phyloP scores from a whole-genome alignment of 2,329 filamentous ascomycete genomes.

The Botryotinia globosa region DNA sequence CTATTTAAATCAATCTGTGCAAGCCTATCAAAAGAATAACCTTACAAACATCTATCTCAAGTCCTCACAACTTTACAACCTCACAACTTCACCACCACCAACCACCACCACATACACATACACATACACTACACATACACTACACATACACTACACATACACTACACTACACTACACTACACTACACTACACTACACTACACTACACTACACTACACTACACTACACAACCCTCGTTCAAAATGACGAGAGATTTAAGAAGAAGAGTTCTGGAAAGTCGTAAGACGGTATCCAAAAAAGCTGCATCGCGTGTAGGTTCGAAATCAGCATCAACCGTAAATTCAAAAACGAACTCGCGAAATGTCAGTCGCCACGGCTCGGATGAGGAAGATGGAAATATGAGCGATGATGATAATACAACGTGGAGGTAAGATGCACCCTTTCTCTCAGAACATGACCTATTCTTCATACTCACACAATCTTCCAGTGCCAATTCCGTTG shows the following conservation, averaged over 20 bases:
- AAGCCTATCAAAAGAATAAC: not conserved
- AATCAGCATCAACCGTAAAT: constrained; percentile 47
- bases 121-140: not conserved
- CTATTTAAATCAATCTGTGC: not conserved
- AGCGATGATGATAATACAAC: constrained; percentile 50
- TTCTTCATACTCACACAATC: not conserved
- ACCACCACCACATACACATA: not conserved
- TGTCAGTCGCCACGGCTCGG: constrained; percentile 49
- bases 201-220: no score
- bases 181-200: no score
- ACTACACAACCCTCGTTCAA: not conserved
- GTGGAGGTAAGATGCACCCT: constrained; percentile 45
- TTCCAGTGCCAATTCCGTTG: constrained; percentile 23
- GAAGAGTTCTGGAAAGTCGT: constrained; percentile 54
- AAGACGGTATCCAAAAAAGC: constrained; percentile 60
- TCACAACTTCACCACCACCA: not conserved
- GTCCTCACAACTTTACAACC: not conserved
- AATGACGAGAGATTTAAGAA: constrained; percentile 42
- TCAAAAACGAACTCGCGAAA: constrained; percentile 49
- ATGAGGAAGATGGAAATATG: constrained; percentile 51
- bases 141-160: no score
- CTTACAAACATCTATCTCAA: not conserved
- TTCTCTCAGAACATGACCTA: not conserved
- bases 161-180: not conserved
- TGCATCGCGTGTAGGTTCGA: constrained; percentile 47